Conservation (phyloP, 1,284 basidiomycete species). For the Leccinum laetum region DNA sequence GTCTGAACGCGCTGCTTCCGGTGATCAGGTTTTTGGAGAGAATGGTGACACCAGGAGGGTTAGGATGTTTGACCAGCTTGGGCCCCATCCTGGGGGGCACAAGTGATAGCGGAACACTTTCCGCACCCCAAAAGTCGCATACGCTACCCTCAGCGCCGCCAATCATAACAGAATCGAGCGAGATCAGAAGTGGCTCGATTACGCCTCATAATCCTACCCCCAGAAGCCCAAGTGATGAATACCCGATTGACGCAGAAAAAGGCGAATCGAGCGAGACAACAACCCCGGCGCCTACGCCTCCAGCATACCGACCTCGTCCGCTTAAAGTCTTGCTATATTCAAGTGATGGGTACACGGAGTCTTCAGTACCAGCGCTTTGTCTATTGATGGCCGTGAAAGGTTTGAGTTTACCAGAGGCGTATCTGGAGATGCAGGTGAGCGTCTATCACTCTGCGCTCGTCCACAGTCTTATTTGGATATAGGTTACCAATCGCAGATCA, state of each 20-base stretch:
- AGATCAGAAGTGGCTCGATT: not conserved
- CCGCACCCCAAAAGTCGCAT: not conserved
- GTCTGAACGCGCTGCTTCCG: not conserved
- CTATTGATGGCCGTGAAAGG: constrained; percentile 84
- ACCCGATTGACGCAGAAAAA: not conserved
- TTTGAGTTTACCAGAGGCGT: constrained; percentile 83
- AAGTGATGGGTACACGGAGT: constrained; percentile 90
- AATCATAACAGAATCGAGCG: not conserved
- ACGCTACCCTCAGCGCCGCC: not conserved
- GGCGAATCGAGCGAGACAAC: constrained; percentile 3
- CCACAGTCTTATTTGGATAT: not conserved
- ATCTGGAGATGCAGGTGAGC: constrained; percentile 72
- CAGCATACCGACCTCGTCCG: constrained; percentile 46
- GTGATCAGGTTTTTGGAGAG: not conserved
- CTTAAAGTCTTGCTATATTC: constrained; percentile 74
- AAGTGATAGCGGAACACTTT: not conserved
- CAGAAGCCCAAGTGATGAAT: not conserved
- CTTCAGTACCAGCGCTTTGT: constrained; percentile 83
- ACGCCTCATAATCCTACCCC: not conserved
- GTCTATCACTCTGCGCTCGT: not conserved
- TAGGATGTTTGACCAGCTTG: not conserved
- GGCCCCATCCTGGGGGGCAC: not conserved
- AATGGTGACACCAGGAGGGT: constrained; percentile 1
- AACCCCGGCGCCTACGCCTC: not conserved
- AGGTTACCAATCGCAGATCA: constrained; percentile 67